These are phyloP conservation scores for Apostasia shenzhenica DNA, from an alignment of 106 monocot genomes.

Conservation along the genomic window DNA sequence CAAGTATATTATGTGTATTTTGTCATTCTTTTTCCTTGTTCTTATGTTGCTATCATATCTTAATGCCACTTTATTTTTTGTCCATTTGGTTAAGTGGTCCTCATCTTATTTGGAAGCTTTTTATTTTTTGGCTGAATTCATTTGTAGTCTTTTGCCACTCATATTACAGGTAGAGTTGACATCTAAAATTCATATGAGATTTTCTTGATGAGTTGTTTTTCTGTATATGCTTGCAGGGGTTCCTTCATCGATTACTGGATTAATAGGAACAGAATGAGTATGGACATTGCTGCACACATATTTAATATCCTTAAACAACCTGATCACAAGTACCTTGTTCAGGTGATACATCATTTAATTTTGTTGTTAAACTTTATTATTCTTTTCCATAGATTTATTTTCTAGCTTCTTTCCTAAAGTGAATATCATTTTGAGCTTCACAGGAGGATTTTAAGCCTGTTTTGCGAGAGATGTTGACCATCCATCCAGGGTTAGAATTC, in stretches of 20 bases:
- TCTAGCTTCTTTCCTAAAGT: background rate
- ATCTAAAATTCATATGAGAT: background rate
- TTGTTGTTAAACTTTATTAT: background rate
- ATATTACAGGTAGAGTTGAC: background rate
- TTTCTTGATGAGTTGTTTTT: background rate
- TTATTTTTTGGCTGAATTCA: too few relatives aligned
- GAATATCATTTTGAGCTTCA: background rate
- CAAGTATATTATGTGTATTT: too few relatives aligned
- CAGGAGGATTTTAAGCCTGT: constrained; percentile 94
- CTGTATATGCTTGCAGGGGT: constrained; percentile 46
- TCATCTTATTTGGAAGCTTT: too few relatives aligned
- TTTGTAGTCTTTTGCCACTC: too few relatives aligned
- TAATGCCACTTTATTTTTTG: too few relatives aligned
- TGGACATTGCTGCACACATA: constrained; percentile 75
- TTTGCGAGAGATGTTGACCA: constrained; percentile 74
- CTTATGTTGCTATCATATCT: too few relatives aligned
- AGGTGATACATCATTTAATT: constrained; percentile 32
- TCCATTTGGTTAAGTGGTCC: too few relatives aligned
- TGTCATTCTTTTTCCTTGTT: too few relatives aligned
- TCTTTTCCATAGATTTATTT: constrained; percentile 2
- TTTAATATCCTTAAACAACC: constrained; percentile 75
- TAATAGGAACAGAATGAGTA: constrained; percentile 69
- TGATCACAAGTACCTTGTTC: constrained; percentile 57
- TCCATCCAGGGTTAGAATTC: constrained; percentile 89
- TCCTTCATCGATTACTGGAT: constrained; percentile 82